Evolutionary conservation across 257 asterid species (phyloP), one percentile per base, ranked within the genome.

Genomic region (Solanum sejunctum): DNA sequence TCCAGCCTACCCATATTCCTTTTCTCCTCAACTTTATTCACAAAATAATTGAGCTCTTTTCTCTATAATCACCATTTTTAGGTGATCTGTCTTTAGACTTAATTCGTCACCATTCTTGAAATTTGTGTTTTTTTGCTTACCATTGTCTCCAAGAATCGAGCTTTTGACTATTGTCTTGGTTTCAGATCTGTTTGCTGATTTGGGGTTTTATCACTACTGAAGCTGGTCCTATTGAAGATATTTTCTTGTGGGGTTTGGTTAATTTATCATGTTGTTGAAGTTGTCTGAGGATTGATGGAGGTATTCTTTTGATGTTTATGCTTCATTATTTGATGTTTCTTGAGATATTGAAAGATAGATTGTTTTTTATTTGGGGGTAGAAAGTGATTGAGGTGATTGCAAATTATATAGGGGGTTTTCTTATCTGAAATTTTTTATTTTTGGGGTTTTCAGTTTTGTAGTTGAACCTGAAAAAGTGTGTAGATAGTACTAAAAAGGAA

Each of bases 151-250:
- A 78, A 78, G 63, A 77, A 8, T 78, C 18, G n/a, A 26, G 51
- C 83, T 78, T 52, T 52, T 52, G 66, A 52, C 49, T 49, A 78
- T 78, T 85, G 86, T 23, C 55, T n/a, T 51, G 85, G 86, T 84
- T 81, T 80, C 91, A 87, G 95, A 94, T 94, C 96, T 86, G 86
- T 85, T 83, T 86, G 52, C 83, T 85, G 75, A 80, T 86, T 78
- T 78, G 17, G 7, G 85, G 55, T 47, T 20, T 73, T 51, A 8
- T 55, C 10, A 26, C 16, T 6, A 52, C 82, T 51, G 64, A 51
- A 77, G 21, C 49, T 52, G 49, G 17, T 77, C 47, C 16, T 88
- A 61, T 57, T 83, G 82, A 18, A 77, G 84, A 23, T 11, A 66
- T 16, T 57, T 20, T 81, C 58, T 80, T 78, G 85, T 58, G 87